Evolutionary conservation across 2,329 filamentous ascomycete genomes (phyloP).

Genomic region (Nigrograna mackinnonii): DNA sequence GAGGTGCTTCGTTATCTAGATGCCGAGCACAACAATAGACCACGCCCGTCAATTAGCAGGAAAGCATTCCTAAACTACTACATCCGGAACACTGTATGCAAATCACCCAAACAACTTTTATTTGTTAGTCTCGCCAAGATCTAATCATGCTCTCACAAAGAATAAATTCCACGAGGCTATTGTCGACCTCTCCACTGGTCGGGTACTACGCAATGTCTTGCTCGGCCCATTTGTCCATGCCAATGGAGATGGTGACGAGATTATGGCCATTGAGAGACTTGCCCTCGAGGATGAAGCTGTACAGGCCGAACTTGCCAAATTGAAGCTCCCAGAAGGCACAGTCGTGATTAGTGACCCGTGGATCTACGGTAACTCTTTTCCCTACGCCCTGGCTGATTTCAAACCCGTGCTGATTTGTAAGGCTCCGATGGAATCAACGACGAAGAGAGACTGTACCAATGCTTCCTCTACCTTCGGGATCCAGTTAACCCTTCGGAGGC

Average conservation of each 20-base stretch:
- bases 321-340: constrained; percentile 61
- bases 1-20: constrained; percentile 64
- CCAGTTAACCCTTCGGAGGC: constrained; percentile 60
- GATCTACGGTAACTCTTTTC: constrained; percentile 62
- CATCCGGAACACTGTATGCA: constrained; percentile 60
- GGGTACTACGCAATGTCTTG: constrained; percentile 61
- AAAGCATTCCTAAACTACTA: constrained; percentile 64
- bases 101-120: no score
- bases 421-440: constrained; percentile 53
- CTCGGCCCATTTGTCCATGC: constrained; percentile 62
- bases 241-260: constrained; percentile 62
- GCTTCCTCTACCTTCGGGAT: constrained; percentile 69
- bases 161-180: constrained; percentile 66
- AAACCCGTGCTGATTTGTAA: constrained; percentile 6
- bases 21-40: constrained; percentile 59
- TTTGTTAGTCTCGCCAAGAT: not conserved
- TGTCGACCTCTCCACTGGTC: constrained; percentile 55
- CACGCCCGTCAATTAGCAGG: constrained; percentile 55
- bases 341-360: constrained; percentile 65
- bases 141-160: constrained; percentile 36
- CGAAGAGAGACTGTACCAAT: constrained; percentile 60
- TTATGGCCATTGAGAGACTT: constrained; percentile 60
- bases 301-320: constrained; percentile 61
- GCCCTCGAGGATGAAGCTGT: constrained; percentile 61
- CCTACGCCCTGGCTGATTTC: not conserved